Evolutionary conservation across 768 basidiomycete species (phyloP), one percentile per base, ranked within the genome.

Genomic region (Xerocomellus amylosporus): DNA sequence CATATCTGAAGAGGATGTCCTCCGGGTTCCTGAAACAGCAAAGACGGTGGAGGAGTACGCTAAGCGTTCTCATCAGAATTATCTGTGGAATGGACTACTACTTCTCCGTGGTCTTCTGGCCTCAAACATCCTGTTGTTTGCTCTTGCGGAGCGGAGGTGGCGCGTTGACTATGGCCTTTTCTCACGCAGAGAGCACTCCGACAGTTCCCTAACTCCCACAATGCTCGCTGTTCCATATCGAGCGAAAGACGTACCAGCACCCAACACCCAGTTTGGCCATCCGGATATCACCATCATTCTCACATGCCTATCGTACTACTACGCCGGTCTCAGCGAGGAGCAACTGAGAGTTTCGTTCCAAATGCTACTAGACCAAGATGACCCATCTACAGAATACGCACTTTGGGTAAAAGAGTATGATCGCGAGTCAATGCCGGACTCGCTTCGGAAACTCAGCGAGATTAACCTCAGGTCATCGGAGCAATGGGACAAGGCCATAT

Each of bases 231-330:
- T 74, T 0, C 72, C 74, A 0, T 74, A 73, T 22, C 67, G 68
- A 1, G 73, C 72, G 0, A 73, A 70, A 51, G 74, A 75, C n/a
- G 42, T 63, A 2, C 72, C 72, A 0, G 57, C 70, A 15, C 28
- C 55, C 7, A 55, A 62, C 34, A 66, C 72, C 1, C 67, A 74
- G 28, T 75, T 74, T 17, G 67, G 67, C 14, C 74, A 75, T 37
- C 73, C 73, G 13, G 74, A 74, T 19, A 55, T 74, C 17, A 57
- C 60, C 14, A 61, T 73, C 45, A 36, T 57, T 2, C 64, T 73
- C 14, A 74, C 70, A 0, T 71, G 60, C 34, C 54, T 73, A 9
- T 63, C 62, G 5, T 74, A 74, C 43, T 73, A 73, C 26, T 72
- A 73, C 36, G 1, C 15, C 0, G 58, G 58, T 1, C 57, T 58